phyloP scores from a whole-genome alignment of 768 basidiomycete species.

The Russula sp. region DNA sequence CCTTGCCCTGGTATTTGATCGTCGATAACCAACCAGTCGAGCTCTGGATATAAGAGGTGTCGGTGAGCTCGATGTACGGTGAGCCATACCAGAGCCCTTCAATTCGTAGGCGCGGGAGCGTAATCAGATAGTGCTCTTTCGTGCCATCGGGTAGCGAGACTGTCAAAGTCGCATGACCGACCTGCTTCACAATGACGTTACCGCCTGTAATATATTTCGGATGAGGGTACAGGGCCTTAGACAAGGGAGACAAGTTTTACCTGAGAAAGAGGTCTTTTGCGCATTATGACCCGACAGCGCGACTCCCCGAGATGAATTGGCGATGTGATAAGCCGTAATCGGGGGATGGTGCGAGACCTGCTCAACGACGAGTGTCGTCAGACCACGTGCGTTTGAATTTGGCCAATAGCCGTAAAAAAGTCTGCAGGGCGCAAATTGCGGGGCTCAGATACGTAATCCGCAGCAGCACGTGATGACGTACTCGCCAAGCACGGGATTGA shows the following conservation, averaged over 20 bases:
- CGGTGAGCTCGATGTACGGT: slow-evolving; percentile 88
- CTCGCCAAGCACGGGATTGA: slow-evolving; percentile 96
- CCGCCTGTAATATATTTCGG: slow-evolving; percentile 44
- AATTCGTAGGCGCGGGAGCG: slow-evolving; percentile 86
- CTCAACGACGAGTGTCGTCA: slow-evolving; percentile 82
- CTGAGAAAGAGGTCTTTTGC: slow-evolving; percentile 92
- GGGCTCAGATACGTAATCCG: slow-evolving; percentile 7
- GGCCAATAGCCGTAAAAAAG: slow-evolving; percentile 92
- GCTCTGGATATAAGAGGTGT: slow-evolving; percentile 73
- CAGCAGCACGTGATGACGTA: slow-evolving; percentile 40
- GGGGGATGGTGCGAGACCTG: slow-evolving; percentile 97
- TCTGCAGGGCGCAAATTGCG: slow-evolving; percentile 38
- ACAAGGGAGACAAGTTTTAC: slow-evolving; percentile 38
- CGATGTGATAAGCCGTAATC: slow-evolving; percentile 83
- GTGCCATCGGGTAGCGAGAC: slow-evolving; percentile 56
- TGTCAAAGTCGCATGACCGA: slow-evolving; percentile 86
- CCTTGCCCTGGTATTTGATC: slow-evolving; percentile 89
- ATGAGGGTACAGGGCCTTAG: not conserved
- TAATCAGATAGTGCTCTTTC: slow-evolving; percentile 79
- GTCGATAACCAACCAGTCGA: slow-evolving; percentile 58
- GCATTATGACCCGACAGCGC: slow-evolving; percentile 83
- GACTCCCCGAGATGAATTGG: slow-evolving; percentile 75
- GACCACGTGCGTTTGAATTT: slow-evolving; percentile 62
- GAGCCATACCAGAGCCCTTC: slow-evolving; percentile 91
- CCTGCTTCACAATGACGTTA: slow-evolving; percentile 86